Base-by-base conservation (phyloP, 192 early-diverging fungal species). In the Allomyces macrogynus region DNA sequence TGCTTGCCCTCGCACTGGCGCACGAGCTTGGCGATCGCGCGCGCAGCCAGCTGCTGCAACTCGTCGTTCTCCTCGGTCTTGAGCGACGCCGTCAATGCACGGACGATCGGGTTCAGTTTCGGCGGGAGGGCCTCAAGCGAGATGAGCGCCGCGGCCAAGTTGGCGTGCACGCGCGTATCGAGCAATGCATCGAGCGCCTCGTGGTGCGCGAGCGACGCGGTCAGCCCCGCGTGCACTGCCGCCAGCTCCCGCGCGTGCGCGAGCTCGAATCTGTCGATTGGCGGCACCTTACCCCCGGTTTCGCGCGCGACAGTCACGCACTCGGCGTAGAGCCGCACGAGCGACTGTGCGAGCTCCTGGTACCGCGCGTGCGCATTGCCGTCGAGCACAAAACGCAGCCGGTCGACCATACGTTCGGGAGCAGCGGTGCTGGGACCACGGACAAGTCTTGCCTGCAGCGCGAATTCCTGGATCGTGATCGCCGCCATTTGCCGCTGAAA, bases 81-180 rank as follows among this genome's bases (percentile, higher is more conserved):
- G 66, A 95, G 76, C 18, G 85, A 81, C 57, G 86, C 82, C 92
- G 95, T 96, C 32, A 99, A 73, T 61, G 86, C 74, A 23, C 91
- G 83, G 61, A 97, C 84, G 10, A 99, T 74, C 0, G 85, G 81
- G 66, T 88, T 93, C 10, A 94, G 77, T 70, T 90, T 93, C 0
- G 75, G 64, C 9, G 96, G 93, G 14, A 97, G 74, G 1, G 67
- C 74, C 5, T 87, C 88, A 25, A 95, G 66, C 10, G 82, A 81
- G 0, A 94, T 85, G 1, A 93, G 77, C 2, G 93, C 90, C 1
- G 85, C 79, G n/a, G 93, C 87, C 24, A 85, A 74, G 22, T 82
- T 79, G 1, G 89, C 86, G 61, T 76, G 72, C n/a, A 87, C 84
- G 62, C 83, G 78, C 0, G 84, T 74, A 64, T 90, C 86, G 43